These are phyloP conservation scores for Musa itinerans DNA, from an alignment of 176 grass and related monocot genomes.

Conservation along the genomic window DNA sequence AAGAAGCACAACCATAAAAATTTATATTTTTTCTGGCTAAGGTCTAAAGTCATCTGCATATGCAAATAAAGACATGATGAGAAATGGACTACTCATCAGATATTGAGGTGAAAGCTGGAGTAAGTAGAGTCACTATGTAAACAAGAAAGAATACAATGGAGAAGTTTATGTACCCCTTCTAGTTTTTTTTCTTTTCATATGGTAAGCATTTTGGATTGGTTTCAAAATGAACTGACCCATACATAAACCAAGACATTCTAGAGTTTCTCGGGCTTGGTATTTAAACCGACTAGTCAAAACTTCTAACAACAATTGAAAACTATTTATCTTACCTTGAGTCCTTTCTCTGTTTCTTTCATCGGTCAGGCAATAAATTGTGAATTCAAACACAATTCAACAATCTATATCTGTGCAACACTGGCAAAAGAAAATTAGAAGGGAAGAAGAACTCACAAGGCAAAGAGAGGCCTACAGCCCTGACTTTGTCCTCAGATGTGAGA, in stretches of 20 bases:
- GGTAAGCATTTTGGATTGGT: neutral
- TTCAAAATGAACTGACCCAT: neutral
- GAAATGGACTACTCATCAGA: neutral
- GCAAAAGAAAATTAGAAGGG: neutral
- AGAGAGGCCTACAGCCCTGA: neutral
- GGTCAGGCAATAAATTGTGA: neutral
- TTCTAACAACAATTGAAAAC: neutral
- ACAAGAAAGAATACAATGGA: no score
- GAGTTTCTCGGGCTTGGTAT: neutral
- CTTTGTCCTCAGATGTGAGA: neutral
- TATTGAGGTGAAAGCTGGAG: neutral
- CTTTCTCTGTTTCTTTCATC: neutral
- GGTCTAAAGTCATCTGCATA: neutral
- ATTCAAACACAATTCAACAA: neutral
- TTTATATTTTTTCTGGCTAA: neutral
- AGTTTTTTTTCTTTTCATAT: neutral
- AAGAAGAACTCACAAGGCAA: neutral
- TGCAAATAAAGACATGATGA: neutral
- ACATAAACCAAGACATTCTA: neutral
- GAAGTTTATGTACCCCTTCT: neutral
- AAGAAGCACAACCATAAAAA: slow-evolving; percentile 13
- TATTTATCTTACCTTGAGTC: neutral
- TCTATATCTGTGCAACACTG: neutral
- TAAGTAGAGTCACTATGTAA: neutral
- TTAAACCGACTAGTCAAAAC: neutral